Base-by-base conservation (phyloP, 805 yeast species). In the Candida saitoana region DNA sequence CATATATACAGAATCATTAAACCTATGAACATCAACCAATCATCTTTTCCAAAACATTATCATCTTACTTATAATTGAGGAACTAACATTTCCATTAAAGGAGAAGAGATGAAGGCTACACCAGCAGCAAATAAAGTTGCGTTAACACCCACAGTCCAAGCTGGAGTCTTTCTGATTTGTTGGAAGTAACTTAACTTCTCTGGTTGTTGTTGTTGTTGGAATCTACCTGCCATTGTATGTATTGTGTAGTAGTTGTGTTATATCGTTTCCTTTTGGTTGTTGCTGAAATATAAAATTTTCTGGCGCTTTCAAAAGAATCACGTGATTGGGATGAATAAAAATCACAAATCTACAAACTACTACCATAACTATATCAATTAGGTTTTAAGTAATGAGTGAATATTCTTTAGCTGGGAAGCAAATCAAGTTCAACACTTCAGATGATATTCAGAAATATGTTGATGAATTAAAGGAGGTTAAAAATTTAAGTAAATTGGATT, bases 71-170 rank as follows among this genome's bases (percentile, higher is more conserved):
- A 70, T 53, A 70, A 73, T 63, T 84, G 91, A 40, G 93, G 93
- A 54, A 84, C 89, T 67, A 85, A 67, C 78, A 82, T 77, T 44
- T 84, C 91, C 87, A 83, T 82, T 55, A 83, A 65, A 51, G 90
- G 84, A 37, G 89, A 82, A 68, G 82, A 87, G 52, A 86, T 77
- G 62, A 85, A 77, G 18, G 80, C 79, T 51, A 84, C 85, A 60
- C 93, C 93, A 37, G 84, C 69, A 44, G 76, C 77, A 56, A 86
- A 85, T 47, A 84, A 69, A 31, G 71, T 73, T 45, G 76, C 78
- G 63, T 85, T 84, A 34, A 84, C 60, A 38, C 78, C 72, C 42
- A 84, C 69, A 44, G 87, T 80, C 69, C 71, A 84, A 12, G 73
- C 73, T 47, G 93, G 93, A 36, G 82, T 65, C 50, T 75, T 73